Conservation (phyloP, 1,139 yeast species). For the Hyphopichia burtonii region DNA sequence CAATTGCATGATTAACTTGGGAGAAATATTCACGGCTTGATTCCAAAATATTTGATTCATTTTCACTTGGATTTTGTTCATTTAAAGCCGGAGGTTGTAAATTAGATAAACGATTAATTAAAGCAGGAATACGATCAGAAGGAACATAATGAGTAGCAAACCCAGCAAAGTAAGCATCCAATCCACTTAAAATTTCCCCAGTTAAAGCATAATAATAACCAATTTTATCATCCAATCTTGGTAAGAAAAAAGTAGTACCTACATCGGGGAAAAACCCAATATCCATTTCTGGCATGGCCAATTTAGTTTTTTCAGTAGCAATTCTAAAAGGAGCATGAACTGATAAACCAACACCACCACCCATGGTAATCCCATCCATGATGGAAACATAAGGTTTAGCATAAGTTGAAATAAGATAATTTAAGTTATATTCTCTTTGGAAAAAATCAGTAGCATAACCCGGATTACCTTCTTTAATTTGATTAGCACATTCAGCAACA, state of each 20-base stretch:
- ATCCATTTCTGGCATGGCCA: conserved; percentile 98
- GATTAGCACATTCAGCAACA: conserved; percentile 70
- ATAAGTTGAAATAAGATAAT: conserved; percentile 76
- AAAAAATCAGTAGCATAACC: conserved; percentile 65
- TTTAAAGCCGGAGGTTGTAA: conserved; percentile 44
- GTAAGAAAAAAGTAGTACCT: conserved; percentile 87
- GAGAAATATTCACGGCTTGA: conserved; percentile 45
- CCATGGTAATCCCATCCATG: conserved; percentile 95
- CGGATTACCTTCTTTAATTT: conserved; percentile 49
- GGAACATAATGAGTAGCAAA: conserved; percentile 89
- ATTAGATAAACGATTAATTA: conserved; percentile 64
- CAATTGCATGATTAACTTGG: conserved; percentile 68
- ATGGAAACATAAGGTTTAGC: conserved; percentile 81
- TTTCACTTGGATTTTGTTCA: conserved; percentile 21
- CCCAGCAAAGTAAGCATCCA: conserved; percentile 79
- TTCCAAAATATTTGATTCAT: conserved; percentile 23
- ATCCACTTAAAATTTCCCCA: conserved; percentile 73
- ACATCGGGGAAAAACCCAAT: conserved; percentile 98
- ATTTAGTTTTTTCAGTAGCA: conserved; percentile 83
- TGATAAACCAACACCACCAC: conserved; percentile 94
- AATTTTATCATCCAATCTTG: conserved; percentile 75
- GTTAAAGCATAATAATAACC: conserved; percentile 89
- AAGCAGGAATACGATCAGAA: conserved; percentile 56
- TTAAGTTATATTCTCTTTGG: conserved; percentile 75
- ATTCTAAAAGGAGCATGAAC: conserved; percentile 94